These are phyloP conservation scores for Calonectria leucothoes DNA, from an alignment of 2,329 filamentous ascomycete species.

Conservation along the genomic window DNA sequence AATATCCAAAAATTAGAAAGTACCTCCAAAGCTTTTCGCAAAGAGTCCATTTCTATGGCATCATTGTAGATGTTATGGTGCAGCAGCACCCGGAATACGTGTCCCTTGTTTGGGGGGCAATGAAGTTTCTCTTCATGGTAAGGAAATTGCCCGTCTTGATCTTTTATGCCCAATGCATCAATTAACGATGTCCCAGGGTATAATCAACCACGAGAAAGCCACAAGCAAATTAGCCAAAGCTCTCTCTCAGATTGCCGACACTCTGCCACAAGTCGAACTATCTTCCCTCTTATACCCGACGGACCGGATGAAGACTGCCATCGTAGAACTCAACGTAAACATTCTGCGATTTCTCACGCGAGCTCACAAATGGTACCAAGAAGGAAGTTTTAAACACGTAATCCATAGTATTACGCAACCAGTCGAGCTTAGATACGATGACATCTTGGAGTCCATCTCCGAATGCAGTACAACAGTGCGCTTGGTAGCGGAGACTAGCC, in stretches of 20 bases:
- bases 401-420: not conserved
- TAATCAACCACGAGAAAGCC: not conserved
- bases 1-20: not conserved
- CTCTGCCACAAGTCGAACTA: not conserved
- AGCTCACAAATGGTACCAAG: constrained; percentile 2
- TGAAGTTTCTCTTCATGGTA: not conserved
- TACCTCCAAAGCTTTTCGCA: not conserved
- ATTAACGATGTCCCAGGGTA: not conserved
- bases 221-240: not conserved
- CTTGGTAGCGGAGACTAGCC: not conserved
- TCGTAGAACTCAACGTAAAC: not conserved
- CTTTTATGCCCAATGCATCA: accelerated
- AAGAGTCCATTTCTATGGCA: not conserved
- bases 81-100: constrained; percentile 4
- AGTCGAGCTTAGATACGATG: constrained; percentile 2
- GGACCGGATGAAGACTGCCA: not conserved
- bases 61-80: not conserved
- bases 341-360: not conserved
- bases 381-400: not conserved
- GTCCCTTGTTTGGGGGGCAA: not conserved
- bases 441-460: not conserved
- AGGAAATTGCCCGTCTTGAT: too few species aligned
- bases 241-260: not conserved
- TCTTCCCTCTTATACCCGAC: not conserved
- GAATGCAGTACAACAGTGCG: not conserved